These are phyloP conservation scores for Flaveria brownii DNA, from an alignment of 129 eudicot species.

Conservation along the genomic window DNA sequence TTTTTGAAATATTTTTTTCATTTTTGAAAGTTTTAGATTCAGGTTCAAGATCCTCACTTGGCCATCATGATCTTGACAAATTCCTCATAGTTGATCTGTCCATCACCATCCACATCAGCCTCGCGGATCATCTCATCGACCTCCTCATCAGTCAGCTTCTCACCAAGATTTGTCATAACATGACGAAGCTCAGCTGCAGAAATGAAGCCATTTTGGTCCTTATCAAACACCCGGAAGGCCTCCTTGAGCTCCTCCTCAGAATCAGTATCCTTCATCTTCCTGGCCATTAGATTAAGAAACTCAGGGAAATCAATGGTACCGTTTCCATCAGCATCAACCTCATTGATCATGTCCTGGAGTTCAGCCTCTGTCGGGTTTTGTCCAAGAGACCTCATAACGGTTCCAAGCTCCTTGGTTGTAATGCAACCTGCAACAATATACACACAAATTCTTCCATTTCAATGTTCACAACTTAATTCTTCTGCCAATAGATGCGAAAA, in stretches of 20 bases:
- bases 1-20: slow-evolving; percentile 23
- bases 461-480: background rate
- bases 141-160: slow-evolving; percentile 77
- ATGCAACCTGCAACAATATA: slow-evolving; percentile 55
- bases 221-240: slow-evolving; percentile 74
- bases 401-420: slow-evolving; percentile 83
- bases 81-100: slow-evolving; percentile 87
- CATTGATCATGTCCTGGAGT: slow-evolving; percentile 83
- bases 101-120: slow-evolving; percentile 85
- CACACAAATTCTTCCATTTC: background rate
- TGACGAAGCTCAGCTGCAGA: slow-evolving; percentile 86
- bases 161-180: slow-evolving; percentile 87
- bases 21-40: slow-evolving; percentile 24
- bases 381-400: slow-evolving; percentile 86
- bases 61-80: slow-evolving; percentile 93
- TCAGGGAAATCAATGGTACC: slow-evolving; percentile 83
- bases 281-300: slow-evolving; percentile 78
- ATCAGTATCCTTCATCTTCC: slow-evolving; percentile 80
- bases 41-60: slow-evolving; percentile 61
- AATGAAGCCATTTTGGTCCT: slow-evolving; percentile 80
- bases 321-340: slow-evolving; percentile 79
- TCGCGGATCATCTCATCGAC: slow-evolving; percentile 83
- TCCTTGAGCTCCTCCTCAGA: slow-evolving; percentile 89
- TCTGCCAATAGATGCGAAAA: too few relatives aligned
- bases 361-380: slow-evolving; percentile 84